These are phyloP conservation scores for Warburgia ugandensis DNA, from an alignment of 164 flowering plant genomes.

Conservation along the genomic window DNA sequence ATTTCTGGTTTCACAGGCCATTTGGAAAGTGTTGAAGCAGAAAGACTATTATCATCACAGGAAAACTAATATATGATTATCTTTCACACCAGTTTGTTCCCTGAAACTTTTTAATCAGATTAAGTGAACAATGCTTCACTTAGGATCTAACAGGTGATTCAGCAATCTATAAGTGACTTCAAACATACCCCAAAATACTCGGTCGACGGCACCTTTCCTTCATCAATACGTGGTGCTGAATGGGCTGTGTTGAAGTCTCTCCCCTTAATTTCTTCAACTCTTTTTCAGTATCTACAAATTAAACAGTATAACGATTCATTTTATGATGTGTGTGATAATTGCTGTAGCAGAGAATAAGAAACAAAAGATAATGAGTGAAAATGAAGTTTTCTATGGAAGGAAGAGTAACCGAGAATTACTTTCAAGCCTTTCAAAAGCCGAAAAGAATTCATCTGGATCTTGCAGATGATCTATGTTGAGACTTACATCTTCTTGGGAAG, in stretches of 20 bases:
- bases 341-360: not conserved
- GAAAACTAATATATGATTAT: no score
- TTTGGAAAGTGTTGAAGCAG: no score
- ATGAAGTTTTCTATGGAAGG: not conserved
- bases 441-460: slow-evolving; percentile 66
- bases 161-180: not conserved
- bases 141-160: not conserved
- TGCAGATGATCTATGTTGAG: slow-evolving; percentile 33
- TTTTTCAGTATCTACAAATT: slow-evolving; percentile 45
- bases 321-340: no score
- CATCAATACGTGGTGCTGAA: slow-evolving; percentile 13
- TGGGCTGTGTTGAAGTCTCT: slow-evolving; percentile 13
- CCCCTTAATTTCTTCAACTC: slow-evolving; percentile 52
- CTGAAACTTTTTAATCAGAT: no score
- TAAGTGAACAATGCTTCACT: not conserved
- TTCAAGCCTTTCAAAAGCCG: slow-evolving; percentile 50
- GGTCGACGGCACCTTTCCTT: slow-evolving; percentile 49
- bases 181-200: slow-evolving; percentile 53
- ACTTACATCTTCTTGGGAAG: slow-evolving; percentile 25
- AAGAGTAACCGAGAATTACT: slow-evolving; percentile 43
- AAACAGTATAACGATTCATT: slow-evolving; percentile 8
- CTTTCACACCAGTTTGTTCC: no score
- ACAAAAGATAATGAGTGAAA: not conserved
- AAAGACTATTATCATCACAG: no score
- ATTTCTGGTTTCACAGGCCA: no score